These are phyloP conservation scores for Colletotrichum godetiae DNA, from an alignment of 2,329 filamentous ascomycete species.

Conservation along the genomic window DNA sequence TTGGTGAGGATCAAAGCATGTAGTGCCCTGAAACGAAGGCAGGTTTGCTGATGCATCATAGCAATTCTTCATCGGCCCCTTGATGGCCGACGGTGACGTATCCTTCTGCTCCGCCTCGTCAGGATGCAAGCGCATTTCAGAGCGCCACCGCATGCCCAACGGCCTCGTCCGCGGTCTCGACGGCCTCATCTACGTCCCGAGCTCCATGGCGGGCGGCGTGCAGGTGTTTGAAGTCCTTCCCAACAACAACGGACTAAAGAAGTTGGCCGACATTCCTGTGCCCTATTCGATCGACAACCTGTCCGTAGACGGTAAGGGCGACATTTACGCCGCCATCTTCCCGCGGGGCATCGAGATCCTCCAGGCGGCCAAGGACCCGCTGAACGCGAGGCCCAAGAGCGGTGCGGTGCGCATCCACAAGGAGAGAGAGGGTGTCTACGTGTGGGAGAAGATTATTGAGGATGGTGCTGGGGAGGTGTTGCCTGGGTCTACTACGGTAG, in stretches of 20 bases:
- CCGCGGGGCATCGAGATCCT: conserved; percentile 35
- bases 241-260: conserved; percentile 32
- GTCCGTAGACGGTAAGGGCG: conserved; percentile 40
- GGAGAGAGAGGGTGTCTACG: conserved; percentile 30
- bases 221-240: conserved; percentile 31
- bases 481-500: conserved; percentile 39
- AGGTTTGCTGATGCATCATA: not conserved
- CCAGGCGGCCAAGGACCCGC: conserved; percentile 36
- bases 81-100: conserved; percentile 43
- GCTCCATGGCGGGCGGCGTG: conserved; percentile 39
- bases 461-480: conserved; percentile 41
- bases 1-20: conserved; percentile 23
- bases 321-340: conserved; percentile 41
- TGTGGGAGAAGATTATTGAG: conserved; percentile 42
- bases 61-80: conserved; percentile 36
- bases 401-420: conserved; percentile 40
- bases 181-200: conserved; percentile 46
- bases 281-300: conserved; percentile 43
- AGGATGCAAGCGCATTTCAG: conserved; percentile 39
- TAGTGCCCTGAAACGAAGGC: accelerated
- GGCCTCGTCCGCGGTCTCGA: conserved; percentile 41
- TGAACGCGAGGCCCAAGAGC: conserved; percentile 30
- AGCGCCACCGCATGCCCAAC: conserved; percentile 44
- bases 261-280: conserved; percentile 36
- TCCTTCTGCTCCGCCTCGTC: conserved; percentile 39